Evolutionary conservation across 176 grass and related monocot species (phyloP).

Genomic region (Musa schizocarpa): DNA sequence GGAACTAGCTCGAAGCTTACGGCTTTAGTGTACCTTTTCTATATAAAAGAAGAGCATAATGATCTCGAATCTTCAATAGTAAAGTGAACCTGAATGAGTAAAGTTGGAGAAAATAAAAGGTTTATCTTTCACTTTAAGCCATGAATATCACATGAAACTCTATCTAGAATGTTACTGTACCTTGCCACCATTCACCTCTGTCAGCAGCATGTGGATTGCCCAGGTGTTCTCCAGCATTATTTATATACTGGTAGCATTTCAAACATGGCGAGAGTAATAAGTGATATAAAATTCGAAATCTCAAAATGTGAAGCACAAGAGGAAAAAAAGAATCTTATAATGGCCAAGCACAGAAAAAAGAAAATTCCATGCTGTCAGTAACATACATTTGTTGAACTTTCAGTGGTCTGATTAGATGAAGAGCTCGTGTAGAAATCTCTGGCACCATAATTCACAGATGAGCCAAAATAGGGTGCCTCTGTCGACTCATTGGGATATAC

Average conservation of each 20-base stretch:
- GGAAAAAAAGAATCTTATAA: slow-evolving; percentile 19
- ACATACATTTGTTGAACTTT: slow-evolving; percentile 29
- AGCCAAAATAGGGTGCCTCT: slow-evolving; percentile 72
- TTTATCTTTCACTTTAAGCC: neutral
- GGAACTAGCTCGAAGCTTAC: no score
- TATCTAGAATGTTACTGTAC: slow-evolving; percentile 31
- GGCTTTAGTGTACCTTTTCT: no score
- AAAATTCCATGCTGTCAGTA: no score
- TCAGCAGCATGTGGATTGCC: slow-evolving; percentile 45
- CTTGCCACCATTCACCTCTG: slow-evolving; percentile 98
- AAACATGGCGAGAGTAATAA: slow-evolving; percentile 1
- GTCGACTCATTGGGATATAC: slow-evolving; percentile 26
- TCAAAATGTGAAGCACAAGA: neutral
- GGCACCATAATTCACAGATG: slow-evolving; percentile 79
- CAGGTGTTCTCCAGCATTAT: slow-evolving; percentile 23
- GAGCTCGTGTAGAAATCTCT: slow-evolving; percentile 70
- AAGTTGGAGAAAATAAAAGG: slow-evolving; percentile 16
- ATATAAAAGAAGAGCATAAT: neutral
- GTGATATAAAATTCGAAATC: neutral
- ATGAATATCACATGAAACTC: neutral
- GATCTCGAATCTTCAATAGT: slow-evolving; percentile 47
- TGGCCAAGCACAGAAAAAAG: neutral
- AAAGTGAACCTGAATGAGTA: slow-evolving; percentile 59
- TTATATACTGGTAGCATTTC: slow-evolving; percentile 41
- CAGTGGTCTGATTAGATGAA: slow-evolving; percentile 39